Evolutionary conservation across 371 early-diverging fungal genomes (phyloP), one percentile per base, ranked within the genome.

Genomic region (Thermomucor indicae-seudaticae): DNA sequence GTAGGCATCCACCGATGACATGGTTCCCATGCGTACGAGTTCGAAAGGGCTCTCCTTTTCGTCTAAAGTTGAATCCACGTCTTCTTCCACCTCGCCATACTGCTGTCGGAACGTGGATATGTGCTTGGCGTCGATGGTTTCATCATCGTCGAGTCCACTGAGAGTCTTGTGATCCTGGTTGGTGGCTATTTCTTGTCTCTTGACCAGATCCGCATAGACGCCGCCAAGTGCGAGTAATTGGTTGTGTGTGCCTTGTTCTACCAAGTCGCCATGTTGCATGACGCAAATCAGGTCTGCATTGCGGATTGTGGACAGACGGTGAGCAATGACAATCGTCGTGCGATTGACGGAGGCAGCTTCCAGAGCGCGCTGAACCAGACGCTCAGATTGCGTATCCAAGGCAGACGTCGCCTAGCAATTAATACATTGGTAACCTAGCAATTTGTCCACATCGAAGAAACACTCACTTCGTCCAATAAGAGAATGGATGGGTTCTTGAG

Each of bases 281-380:
- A 87, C 88, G 30, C 80, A 73, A 58, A 95, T 93, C 42, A 74
- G 51, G 51, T 93, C 86, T 0, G 91, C 84, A 55, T 90, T 81
- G 16, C 64, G 64, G 47, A 83, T 75, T 0, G 89, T 89, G 27
- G 88, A 83, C 1, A 90, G 66, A 3, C 88, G 78, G 55, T 95
- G 95, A 0, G 95, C 94, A 24, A 96, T 86, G 6, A 92, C 84
- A 25, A 97, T 78, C 4, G 93, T 92, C 1, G 93, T 92, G 12
- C 93, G 72, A 32, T 83, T 80, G 16, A 58, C 37, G 14, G 86
- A 42, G 2, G 91, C 92, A 3, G 51, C 59, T 34, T 92, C 92
- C 17, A 89, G 61, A 6, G 89, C 88, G 14, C 49, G 62, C 58
- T 89, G 90, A 1, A 91, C 89, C 20, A 85, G 55, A 11, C 80